Base-by-base conservation (phyloP, 495 filamentous ascomycete species). In the Penicillium mononematosum region DNA sequence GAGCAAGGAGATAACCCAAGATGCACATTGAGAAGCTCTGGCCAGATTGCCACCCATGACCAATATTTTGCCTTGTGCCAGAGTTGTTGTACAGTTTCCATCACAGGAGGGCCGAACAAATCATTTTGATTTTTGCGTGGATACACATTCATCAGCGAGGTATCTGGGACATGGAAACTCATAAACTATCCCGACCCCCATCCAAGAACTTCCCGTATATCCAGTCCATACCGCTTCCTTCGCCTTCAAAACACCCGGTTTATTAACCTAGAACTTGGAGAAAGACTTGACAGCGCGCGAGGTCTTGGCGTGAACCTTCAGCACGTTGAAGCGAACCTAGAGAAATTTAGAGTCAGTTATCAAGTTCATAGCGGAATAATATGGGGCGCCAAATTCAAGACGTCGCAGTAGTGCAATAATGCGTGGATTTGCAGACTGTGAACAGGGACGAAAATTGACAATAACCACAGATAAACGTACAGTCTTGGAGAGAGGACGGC, bases 291-390 rank as follows among this genome's bases (percentile, higher is more conserved):
- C 91, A 60, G 85, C 82, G 92, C 96, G 74, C 90, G 85, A 73
- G 94, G 94, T 67, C 50, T 53, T 53, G 50, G 50, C 38, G 50
- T 41, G 50, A 41, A 53, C 94, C 70, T 93, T 91, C 70, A 98
- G 88, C 70, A 93, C 89, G 82, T 99, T 99, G 90, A 99, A 99
- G 65, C 94, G 94, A 65, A 98, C 90, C 92, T 97, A 45, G 51
- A 25, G 50, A 24, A 42, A 32, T 53, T 11, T 41, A 7, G 39
- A 60, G 61, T 73, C 63, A 73, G 67, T 42, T 32, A 50, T 17
- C 7, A 32, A 44, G 17, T 59, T 50, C 47, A 50, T 10, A 55
- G 44, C 19, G 39, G 46, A 14, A 29, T 3, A 19, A 36, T 50
- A 17, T 9, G 25, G 4, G 14, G 1, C 22, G 19, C 12, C n/a